Percentiles rank a stretch among this genome's conserved stretches.
phyloP scores from a whole-genome alignment of 306 rosid genomes.

The Sophora flavescens region DNA sequence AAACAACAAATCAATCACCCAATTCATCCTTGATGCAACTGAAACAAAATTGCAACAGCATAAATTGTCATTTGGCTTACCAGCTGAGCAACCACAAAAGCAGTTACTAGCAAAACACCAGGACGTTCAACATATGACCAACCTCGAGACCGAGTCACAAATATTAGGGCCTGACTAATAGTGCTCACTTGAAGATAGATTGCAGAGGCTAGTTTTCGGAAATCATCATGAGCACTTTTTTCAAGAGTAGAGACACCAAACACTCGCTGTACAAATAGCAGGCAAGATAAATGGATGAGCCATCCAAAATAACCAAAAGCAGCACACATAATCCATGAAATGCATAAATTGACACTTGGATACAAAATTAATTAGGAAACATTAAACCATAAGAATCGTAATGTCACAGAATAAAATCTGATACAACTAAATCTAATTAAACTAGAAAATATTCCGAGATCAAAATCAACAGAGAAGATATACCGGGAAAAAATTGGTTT shows the following conservation, averaged over 20 bases:
- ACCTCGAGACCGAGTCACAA: slow-evolving; percentile 94
- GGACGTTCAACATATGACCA: slow-evolving; percentile 98
- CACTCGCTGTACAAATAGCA: slow-evolving; percentile 59
- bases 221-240: slow-evolving; percentile 82
- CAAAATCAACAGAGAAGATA: neutral
- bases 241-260: slow-evolving; percentile 91
- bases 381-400: neutral
- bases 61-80: slow-evolving; percentile 55
- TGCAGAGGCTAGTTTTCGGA: slow-evolving; percentile 94
- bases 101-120: slow-evolving; percentile 73
- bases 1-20: slow-evolving; percentile 33
- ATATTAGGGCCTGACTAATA: slow-evolving; percentile 96
- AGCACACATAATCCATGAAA: slow-evolving; percentile 15
- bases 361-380: neutral
- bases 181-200: slow-evolving; percentile 98
- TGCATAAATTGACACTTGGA: neutral
- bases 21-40: neutral
- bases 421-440: no score
- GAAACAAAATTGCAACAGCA: slow-evolving; percentile 6
- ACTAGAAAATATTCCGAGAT: no score
- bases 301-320: neutral
- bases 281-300: slow-evolving; percentile 34
- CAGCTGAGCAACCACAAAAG: slow-evolving; percentile 93
- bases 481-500: slow-evolving; percentile 95
- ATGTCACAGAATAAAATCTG: no score